Evolutionary conservation across 495 filamentous ascomycete species (phyloP).

Genomic region (Cercophora newfieldiana): DNA sequence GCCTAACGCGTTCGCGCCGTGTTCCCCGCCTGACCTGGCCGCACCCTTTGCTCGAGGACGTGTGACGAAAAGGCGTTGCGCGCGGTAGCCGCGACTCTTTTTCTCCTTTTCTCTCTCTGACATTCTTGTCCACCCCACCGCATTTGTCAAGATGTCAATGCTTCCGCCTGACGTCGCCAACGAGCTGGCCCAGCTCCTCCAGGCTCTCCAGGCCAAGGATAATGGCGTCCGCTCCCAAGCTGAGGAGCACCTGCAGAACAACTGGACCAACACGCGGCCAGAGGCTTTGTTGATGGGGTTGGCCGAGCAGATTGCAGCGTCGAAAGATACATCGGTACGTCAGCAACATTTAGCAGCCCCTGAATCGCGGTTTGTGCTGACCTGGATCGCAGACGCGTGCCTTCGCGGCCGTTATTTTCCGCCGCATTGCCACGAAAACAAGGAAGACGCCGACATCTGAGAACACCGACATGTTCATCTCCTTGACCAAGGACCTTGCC

Average conservation of each 20-base stretch:
- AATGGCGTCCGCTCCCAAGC: constrained; percentile 80
- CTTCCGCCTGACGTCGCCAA: constrained; percentile 77
- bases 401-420: constrained; percentile 92
- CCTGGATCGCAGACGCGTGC: constrained; percentile 64
- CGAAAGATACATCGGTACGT: constrained; percentile 64
- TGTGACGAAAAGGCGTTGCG: not conserved
- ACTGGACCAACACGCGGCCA: constrained; percentile 79
- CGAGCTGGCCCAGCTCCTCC: constrained; percentile 81
- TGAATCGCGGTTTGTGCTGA: constrained; percentile 10
- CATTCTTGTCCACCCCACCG: not conserved
- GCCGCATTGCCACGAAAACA: constrained; percentile 85
- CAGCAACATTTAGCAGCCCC: not conserved
- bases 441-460: constrained; percentile 72
- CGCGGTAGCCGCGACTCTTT: not conserved
- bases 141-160: constrained; percentile 66
- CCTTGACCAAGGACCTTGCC: constrained; percentile 67
- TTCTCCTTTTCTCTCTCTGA: not conserved
- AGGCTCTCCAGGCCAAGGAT: constrained; percentile 85
- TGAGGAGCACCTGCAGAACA: constrained; percentile 83
- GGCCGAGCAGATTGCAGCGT: constrained; percentile 81
- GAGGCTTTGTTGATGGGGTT: constrained; percentile 90
- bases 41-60: not conserved
- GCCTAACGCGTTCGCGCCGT: constrained; percentile 13
- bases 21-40: constrained; percentile 5
- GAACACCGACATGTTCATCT: constrained; percentile 78